Evolutionary conservation across 495 filamentous ascomycete species (phyloP).

Genomic region (Evernia prunastri): DNA sequence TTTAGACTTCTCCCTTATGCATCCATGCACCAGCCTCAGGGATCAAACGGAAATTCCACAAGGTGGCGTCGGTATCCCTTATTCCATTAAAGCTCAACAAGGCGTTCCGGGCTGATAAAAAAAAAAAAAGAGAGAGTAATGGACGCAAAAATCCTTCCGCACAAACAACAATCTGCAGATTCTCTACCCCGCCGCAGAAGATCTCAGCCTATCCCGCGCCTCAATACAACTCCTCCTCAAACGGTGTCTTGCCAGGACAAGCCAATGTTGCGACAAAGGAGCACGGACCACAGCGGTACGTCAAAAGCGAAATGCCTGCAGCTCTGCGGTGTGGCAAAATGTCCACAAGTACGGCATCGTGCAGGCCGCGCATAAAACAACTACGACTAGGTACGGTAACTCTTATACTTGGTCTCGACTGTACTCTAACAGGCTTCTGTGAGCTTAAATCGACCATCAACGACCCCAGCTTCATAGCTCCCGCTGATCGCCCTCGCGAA

Average conservation of each 20-base stretch:
- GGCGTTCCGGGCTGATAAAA: constrained; percentile 15
- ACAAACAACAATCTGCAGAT: constrained; percentile 16
- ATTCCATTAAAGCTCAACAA: neutral
- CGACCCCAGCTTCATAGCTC: constrained; percentile 7
- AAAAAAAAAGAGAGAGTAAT: no score
- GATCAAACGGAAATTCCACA: constrained; percentile 10
- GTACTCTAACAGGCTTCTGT: constrained; percentile 2
- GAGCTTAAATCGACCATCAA: constrained; percentile 8
- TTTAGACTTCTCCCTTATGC: constrained; percentile 12
- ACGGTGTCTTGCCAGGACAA: neutral
- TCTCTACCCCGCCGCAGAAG: constrained; percentile 17
- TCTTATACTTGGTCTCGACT: constrained; percentile 16
- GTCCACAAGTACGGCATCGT: neutral
- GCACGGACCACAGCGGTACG: constrained; percentile 7
- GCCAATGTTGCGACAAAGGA: constrained; percentile 15
- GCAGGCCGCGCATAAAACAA: constrained; percentile 11
- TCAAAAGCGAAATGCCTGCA: neutral
- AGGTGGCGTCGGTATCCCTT: constrained; percentile 15
- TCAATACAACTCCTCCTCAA: constrained; percentile 10
- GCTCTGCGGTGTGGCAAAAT: neutral
- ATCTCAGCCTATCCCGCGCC: constrained; percentile 18
- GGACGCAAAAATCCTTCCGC: constrained; percentile 5
- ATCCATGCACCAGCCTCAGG: constrained; percentile 21
- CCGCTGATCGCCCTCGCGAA: constrained; percentile 17
- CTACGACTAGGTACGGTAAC: neutral